phyloP scores from a whole-genome alignment of 2,329 filamentous ascomycete species.

The Bipolaris sorokiniana region DNA sequence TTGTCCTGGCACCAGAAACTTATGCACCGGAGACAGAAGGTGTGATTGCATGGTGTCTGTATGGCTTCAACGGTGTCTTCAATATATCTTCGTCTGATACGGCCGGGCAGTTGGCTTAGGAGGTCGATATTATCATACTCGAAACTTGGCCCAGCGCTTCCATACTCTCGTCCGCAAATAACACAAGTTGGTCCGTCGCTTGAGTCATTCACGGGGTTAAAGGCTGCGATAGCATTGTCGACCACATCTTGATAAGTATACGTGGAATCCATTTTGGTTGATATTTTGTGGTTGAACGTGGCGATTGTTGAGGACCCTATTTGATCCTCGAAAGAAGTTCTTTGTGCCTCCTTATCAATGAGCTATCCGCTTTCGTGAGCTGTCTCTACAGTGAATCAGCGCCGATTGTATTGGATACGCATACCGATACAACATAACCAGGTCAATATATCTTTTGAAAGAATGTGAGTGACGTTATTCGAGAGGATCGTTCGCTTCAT shows the following conservation, averaged over 20 bases:
- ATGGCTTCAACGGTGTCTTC: slow-evolving; percentile 2
- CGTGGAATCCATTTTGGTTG: background rate
- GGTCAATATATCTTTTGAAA: background rate
- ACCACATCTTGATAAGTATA: slow-evolving; percentile 8
- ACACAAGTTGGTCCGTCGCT: slow-evolving; percentile 2
- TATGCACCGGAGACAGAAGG: slow-evolving; percentile 8
- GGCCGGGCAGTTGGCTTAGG: slow-evolving; percentile 5
- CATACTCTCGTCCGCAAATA: slow-evolving; percentile 1
- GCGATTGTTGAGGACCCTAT: background rate
- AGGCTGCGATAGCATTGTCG: background rate
- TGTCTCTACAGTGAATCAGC: background rate
- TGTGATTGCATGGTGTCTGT: slow-evolving; percentile 8
- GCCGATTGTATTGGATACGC: background rate
- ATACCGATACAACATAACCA: background rate
- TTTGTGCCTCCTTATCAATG: background rate
- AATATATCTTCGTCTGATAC: background rate
- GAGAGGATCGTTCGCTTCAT: background rate
- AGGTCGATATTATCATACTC: background rate
- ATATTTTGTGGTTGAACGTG: background rate
- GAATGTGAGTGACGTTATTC: background rate
- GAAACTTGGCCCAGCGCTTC: background rate
- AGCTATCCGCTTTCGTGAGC: too few species aligned
- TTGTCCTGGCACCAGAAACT: slow-evolving; percentile 3
- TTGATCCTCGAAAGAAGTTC: background rate
- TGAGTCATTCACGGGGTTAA: background rate